Conservation (phyloP, 257 asterid genomes). For the Solanum chaucha region DNA sequence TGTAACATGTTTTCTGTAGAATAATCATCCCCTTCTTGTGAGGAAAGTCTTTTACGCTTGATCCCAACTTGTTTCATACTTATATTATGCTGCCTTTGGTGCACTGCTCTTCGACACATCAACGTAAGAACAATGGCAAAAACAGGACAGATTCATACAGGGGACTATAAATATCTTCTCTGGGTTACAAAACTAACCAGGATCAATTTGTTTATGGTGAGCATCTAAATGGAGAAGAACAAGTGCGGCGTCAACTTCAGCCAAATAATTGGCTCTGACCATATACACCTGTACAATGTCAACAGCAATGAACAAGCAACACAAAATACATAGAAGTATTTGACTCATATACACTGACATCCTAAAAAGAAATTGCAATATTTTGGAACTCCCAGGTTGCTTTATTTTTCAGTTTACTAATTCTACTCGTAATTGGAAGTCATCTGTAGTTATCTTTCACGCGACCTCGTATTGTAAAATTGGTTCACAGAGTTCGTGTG, state of each 20-base stretch:
- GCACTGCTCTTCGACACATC: conserved; percentile 11
- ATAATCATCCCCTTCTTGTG: background rate
- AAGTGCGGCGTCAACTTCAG: conserved; percentile 41
- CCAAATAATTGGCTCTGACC: conserved; percentile 26
- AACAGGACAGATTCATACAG: background rate
- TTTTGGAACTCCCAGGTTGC: background rate
- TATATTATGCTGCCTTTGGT: background rate
- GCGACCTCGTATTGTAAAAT: background rate
- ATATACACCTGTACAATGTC: conserved; percentile 22
- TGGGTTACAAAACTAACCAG: background rate
- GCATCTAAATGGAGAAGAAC: conserved; percentile 31
- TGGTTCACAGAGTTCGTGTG: background rate
- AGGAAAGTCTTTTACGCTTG: background rate
- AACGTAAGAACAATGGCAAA: background rate
- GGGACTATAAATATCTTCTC: background rate
- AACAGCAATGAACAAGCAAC: background rate
- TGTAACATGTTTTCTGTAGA: background rate
- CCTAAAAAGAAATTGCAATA: background rate
- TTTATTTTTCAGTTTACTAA: background rate
- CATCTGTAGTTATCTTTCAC: background rate
- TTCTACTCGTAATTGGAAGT: background rate
- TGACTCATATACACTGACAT: background rate
- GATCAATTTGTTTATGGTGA: background rate
- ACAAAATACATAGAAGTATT: background rate
- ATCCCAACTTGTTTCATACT: background rate